phyloP scores from a whole-genome alignment of 1,284 basidiomycete genomes.

The Psilocybe mexicana region DNA sequence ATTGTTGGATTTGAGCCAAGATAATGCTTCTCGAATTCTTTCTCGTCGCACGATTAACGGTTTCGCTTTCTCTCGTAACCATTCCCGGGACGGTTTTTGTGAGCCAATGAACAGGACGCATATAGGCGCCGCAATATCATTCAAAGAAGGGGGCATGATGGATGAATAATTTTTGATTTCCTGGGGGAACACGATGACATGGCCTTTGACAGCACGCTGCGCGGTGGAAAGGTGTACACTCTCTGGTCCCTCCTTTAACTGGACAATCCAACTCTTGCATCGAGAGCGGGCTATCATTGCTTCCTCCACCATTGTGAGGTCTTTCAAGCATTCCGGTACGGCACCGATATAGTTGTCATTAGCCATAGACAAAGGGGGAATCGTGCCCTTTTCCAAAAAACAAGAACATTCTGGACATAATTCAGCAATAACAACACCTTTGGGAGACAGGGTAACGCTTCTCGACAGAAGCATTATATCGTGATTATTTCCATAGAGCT shows the following conservation, averaged over 20 bases:
- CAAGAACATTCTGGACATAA: no score
- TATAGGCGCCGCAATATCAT: constrained; percentile 28
- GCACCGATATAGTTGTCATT: constrained; percentile 24
- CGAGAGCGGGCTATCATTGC: constrained; percentile 26
- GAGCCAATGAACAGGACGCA: constrained; percentile 39
- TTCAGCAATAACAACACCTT: no score
- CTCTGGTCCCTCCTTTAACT: constrained; percentile 19
- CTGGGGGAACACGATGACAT: constrained; percentile 39
- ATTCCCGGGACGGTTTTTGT: constrained; percentile 26
- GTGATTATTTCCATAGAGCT: no score
- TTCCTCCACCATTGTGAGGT: constrained; percentile 27
- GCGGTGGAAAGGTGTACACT: neutral
- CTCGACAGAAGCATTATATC: no score
- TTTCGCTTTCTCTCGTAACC: constrained; percentile 32
- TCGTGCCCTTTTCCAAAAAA: no score
- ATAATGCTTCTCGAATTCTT: constrained; percentile 29
- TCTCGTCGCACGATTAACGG: constrained; percentile 31
- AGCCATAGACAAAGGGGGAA: constrained; percentile 19
- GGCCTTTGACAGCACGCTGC: constrained; percentile 34
- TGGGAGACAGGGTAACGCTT: no score
- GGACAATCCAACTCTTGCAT: constrained; percentile 24
- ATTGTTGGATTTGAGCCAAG: constrained; percentile 36
- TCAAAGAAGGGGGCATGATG: constrained; percentile 31
- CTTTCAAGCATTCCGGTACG: constrained; percentile 22
- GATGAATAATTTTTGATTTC: constrained; percentile 23